Conservation (phyloP, 2,329 filamentous ascomycete genomes). For the Fusarium sp. region DNA sequence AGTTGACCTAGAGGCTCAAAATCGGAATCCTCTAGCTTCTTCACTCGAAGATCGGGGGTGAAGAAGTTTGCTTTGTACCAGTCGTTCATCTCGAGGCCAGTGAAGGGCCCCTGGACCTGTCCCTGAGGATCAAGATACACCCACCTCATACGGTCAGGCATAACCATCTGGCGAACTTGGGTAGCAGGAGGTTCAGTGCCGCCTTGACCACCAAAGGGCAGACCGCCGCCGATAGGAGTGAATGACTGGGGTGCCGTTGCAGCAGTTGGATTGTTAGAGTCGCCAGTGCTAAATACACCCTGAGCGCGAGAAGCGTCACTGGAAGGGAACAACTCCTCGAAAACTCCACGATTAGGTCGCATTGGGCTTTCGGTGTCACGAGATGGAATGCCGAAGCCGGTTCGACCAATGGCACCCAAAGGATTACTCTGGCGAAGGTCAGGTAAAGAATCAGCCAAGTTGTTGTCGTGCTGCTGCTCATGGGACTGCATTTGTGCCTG, state of each 20-base stretch:
- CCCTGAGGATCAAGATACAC: constrained; percentile 97
- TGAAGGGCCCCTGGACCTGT: constrained; percentile 93
- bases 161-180: constrained; percentile 92
- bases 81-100: constrained; percentile 98
- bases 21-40: constrained; percentile 91
- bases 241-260: constrained; percentile 53
- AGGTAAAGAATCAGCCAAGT: constrained; percentile 66
- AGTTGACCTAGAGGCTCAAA: constrained; percentile 96
- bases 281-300: constrained; percentile 54
- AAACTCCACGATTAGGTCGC: constrained; percentile 65
- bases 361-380: constrained; percentile 72
- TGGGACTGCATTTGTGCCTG: constrained; percentile 88
- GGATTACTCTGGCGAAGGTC: constrained; percentile 72
- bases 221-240: constrained; percentile 52
- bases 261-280: constrained; percentile 53
- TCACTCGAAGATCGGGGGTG: constrained; percentile 91
- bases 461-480: constrained; percentile 77
- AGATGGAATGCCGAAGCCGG: constrained; percentile 64
- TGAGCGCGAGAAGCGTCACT: constrained; percentile 52
- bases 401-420: constrained; percentile 76
- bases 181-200: constrained; percentile 67
- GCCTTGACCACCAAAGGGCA: constrained; percentile 54
- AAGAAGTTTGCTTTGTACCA: constrained; percentile 99
- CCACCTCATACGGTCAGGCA: constrained; percentile 99
- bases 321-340: constrained; percentile 67